These are phyloP conservation scores for Cystofilobasidium bisporidii DNA, from an alignment of 768 basidiomycete genomes.

Conservation along the genomic window DNA sequence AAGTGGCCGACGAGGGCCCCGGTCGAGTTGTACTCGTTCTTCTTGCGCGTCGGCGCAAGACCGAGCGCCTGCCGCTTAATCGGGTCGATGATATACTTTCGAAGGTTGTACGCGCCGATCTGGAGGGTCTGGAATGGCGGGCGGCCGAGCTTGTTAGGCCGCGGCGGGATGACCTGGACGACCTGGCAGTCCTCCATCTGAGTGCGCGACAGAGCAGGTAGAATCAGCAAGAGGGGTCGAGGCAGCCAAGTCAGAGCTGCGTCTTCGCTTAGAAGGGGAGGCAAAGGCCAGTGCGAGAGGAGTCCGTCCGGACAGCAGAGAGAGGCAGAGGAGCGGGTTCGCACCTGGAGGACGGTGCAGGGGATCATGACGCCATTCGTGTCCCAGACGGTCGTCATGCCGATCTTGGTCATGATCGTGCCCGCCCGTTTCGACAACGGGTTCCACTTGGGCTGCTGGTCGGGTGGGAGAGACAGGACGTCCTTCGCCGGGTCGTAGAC, in stretches of 20 bases:
- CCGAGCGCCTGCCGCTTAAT: constrained; percentile 9
- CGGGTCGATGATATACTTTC: constrained; percentile 12
- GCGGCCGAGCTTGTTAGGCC: not conserved
- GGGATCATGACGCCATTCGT: constrained; percentile 76
- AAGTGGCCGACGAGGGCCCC: constrained; percentile 84
- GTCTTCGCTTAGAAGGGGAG: no score
- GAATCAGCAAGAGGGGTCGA: constrained; percentile 52
- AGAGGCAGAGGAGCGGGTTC: constrained; percentile 30
- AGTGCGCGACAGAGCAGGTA: constrained; percentile 26
- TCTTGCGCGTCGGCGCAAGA: constrained; percentile 18
- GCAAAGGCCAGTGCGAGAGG: constrained; percentile 35
- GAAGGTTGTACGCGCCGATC: constrained; percentile 65
- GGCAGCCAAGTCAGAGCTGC: no score
- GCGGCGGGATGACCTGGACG: not conserved
- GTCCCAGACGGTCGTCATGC: constrained; percentile 91
- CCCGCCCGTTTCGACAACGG: constrained; percentile 80
- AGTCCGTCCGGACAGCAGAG: not conserved
- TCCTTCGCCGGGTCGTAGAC: constrained; percentile 12
- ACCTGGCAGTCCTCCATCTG: constrained; percentile 33
- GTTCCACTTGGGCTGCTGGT: constrained; percentile 52
- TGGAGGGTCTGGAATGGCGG: constrained; percentile 83
- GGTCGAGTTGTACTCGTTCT: constrained; percentile 55
- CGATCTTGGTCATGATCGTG: constrained; percentile 84
- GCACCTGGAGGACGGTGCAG: constrained; percentile 87
- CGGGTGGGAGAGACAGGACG: not conserved